Evolutionary conservation across 139 green algal species (phyloP), one percentile per base, ranked within the genome.

Genomic region (Tetratostichococcus sp.): DNA sequence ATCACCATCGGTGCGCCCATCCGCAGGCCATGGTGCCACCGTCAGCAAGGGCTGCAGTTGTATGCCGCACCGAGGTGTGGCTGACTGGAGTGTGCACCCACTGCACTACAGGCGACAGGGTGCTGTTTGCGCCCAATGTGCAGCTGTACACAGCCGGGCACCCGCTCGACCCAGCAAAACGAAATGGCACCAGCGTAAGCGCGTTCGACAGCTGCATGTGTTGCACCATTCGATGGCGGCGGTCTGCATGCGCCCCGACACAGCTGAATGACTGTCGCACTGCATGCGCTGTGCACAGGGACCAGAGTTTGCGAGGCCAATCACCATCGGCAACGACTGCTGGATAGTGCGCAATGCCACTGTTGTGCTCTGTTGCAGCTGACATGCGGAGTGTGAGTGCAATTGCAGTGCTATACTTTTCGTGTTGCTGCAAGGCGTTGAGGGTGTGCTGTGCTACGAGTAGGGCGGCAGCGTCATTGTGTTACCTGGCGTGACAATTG

Each of bases 401-500:
- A 17, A 62, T 62, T 26, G 50, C 6, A 21, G 39, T 50, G 39
- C 39, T 21, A 6, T 11, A 21, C 39, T 21, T 21, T 50, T 50
- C 11, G 39, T 6, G 6, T 11, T 21, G 39, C 39, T 50, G 39
- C 39, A 21, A 11, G 11, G 39, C 39, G 11, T 21, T 11, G 8
- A 11, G 6, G 39, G 8, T 11, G 8, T 50, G 39, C 11, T 50
- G 39, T 50, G 39, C 11, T 50, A 21, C 11, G 39, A 6, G 11
- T 17, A 62, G 50, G 50, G 50, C 4, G 50, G 50, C 17, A 62
- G 50, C 50, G 50, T 62, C 50, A 62, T 62, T 26, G 50, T 62
- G 11, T 62, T 62, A 39, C 76, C 74, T 17, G 85, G 85, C n/a
- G 79, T 92, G 1, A 88, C 79, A 1, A 80, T 92, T 23, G 86